phyloP scores from a whole-genome alignment of 1,284 basidiomycete species.

The Irpex lacteus region DNA sequence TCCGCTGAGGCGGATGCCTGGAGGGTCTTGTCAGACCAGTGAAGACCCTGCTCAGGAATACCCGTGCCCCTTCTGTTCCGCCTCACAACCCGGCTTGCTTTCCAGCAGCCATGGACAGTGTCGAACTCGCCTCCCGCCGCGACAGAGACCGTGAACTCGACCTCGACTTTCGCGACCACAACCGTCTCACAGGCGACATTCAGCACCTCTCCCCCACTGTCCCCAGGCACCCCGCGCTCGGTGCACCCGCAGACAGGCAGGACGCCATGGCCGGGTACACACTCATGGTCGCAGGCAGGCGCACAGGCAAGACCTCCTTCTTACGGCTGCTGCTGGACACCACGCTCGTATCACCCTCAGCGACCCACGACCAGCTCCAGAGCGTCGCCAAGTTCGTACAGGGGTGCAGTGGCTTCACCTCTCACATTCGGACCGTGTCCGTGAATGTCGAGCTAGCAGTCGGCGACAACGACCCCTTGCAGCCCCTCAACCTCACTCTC shows the following conservation, averaged over 20 bases:
- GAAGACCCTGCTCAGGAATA: too few relatives aligned
- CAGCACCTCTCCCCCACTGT: constrained; percentile 28
- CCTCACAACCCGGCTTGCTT: constrained; percentile 23
- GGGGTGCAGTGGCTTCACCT: constrained; percentile 62
- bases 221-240: constrained; percentile 13
- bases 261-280: constrained; percentile 45
- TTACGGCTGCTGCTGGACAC: constrained; percentile 77
- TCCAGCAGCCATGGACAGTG: constrained; percentile 30
- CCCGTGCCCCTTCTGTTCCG: constrained; percentile 19
- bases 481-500: constrained; percentile 60
- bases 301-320: constrained; percentile 79
- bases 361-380: constrained; percentile 66
- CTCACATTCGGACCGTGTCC: constrained; percentile 62
- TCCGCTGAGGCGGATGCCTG: constrained; percentile 12
- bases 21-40: not conserved
- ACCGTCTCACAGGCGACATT: constrained; percentile 21
- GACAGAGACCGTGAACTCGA: constrained; percentile 26
- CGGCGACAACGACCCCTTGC: constrained; percentile 34
- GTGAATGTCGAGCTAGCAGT: constrained; percentile 55
- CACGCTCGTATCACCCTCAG: constrained; percentile 53
- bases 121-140: constrained; percentile 43
- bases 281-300: constrained; percentile 72
- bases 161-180: constrained; percentile 37
- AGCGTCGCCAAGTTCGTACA: constrained; percentile 77
- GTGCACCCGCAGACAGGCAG: constrained; percentile 19